Base-by-base conservation (phyloP, 1,284 basidiomycete species). In the Ceratobasidium papillatum region DNA sequence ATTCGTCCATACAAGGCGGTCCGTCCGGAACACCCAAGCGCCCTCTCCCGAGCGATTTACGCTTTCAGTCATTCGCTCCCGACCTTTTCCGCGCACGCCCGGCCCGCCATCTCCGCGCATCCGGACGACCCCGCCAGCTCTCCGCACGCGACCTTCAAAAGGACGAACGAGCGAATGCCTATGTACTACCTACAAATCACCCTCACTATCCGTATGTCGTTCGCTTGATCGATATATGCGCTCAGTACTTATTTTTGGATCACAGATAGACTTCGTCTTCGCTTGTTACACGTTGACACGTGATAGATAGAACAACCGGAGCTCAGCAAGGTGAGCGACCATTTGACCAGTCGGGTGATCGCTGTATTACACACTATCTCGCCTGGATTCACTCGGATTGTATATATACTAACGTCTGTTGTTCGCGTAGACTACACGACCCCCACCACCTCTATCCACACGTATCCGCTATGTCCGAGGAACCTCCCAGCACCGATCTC, bases 401-500 rank as follows among this genome's bases (percentile, higher is more conserved):
- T 58, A 69, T 69, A 62, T 61, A 73, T 34, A 73, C 47, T 58
- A 12, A 62, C 54, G 19, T n/a, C 22, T 34, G 30, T 58, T 62
- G 38, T 19, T 30, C 58, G 47, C 32, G 43, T 51, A 47, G 36
- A 61, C 45, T 25, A 45, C 43, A 63, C 58, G 56, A 45, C 58
- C 54, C 49, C 61, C 43, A n/a, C 52, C 54, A 34, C 54, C 8
- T 19, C 43, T 38, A 27, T 61, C 11, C 43, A 51, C 72, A 74
- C 62, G 22, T 47, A 56, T 22, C 61, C 36, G 62, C 38, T 74
- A 77, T 77, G 54, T 66, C 76, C 52, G 91, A 94, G 81, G 91
- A 94, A 79, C 82, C 86, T 74, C 93, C 93, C 77, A 90, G 86
- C 84, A 93, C 92, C 71, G 94, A 97, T 81, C 86, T 97, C 80